phyloP scores from a whole-genome alignment of 2,329 filamentous ascomycete species.

The Alternaria dauci region DNA sequence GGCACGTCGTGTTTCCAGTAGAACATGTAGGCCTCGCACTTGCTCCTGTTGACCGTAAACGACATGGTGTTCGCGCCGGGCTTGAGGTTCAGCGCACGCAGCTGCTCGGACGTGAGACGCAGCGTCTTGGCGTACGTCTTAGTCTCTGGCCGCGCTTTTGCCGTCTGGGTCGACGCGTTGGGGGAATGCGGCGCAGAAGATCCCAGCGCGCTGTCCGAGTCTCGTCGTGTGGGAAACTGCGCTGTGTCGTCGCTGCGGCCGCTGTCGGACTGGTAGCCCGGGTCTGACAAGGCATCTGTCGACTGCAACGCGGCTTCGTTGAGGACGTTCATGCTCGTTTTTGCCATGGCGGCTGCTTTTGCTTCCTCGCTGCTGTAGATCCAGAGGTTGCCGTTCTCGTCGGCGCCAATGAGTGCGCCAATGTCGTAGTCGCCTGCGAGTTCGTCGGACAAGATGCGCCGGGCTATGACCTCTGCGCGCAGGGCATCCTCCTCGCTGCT shows the following conservation, averaged over 20 bases:
- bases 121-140: constrained; percentile 97
- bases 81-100: constrained; percentile 84
- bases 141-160: constrained; percentile 58
- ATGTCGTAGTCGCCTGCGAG: constrained; percentile 96
- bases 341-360: constrained; percentile 83
- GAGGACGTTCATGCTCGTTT: constrained; percentile 62
- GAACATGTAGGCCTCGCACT: constrained; percentile 91
- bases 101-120: constrained; percentile 91
- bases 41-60: constrained; percentile 95
- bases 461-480: constrained; percentile 89
- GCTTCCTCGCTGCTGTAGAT: constrained; percentile 98
- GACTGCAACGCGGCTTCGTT: constrained; percentile 63
- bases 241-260: constrained; percentile 67
- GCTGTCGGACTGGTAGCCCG: constrained; percentile 93
- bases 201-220: constrained; percentile 74
- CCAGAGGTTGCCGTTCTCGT: constrained; percentile 97
- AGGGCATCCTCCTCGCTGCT: constrained; percentile 91
- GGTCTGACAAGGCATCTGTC: constrained; percentile 87
- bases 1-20: constrained; percentile 91
- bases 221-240: constrained; percentile 68
- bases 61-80: constrained; percentile 91
- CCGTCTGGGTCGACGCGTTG: constrained; percentile 57
- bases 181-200: constrained; percentile 67
- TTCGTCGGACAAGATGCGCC: constrained; percentile 91
- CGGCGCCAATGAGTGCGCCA: constrained; percentile 90